Base-by-base conservation (phyloP, 768 basidiomycete species). In the Pleurotus pulmonarius region DNA sequence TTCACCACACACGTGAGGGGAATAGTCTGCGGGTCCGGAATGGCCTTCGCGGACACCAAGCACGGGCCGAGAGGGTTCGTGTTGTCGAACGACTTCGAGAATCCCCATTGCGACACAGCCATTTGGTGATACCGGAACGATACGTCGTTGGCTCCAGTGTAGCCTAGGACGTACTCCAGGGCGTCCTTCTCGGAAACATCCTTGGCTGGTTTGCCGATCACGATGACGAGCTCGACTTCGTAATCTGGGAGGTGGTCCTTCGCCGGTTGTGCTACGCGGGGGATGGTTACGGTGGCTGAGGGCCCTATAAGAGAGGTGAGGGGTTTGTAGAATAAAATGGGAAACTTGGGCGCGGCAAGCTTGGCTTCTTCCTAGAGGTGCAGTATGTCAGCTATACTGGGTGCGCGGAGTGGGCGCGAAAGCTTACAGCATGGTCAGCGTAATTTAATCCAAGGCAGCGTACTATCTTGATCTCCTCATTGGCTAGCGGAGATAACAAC, bases 91-190 rank as follows among this genome's bases (percentile, higher is more conserved):
- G 87, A 79, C 69, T 95, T 95, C 24, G 90, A 92, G 70, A 92
- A 94, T 26, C 81, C 76, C 92, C 93, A 95, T 62, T 95, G 93
- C 0, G 87, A 86, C 8, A 87, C 85, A 3, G 83, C 82, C 71
- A 89, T 73, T 67, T 94, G 93, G 63, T 88, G 86, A 60, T 86
- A 84, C 41, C 93, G 82, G 81, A 93, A 92, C 4, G 91, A 92
- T 55, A 90, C 91, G 64, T 92, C 90, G 64, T 92, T 92, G 4
- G 83, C 87, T 2, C 77, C 87, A 3, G 88, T 90, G 65, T 92
- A 95, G 2, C 83, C 92, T 0, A 94, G 79, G 15, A 95, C 88
- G 62, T 93, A 93, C 67, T 94, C 87, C 41, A 94, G 76, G 0
- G 93, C 93, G 5, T 94, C 84, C 1, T 75, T 83, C 65, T 90